Percentiles rank a stretch among this genome's conserved stretches.
phyloP scores from a whole-genome alignment of 106 monocot species.

The Dendrobium nobile region DNA sequence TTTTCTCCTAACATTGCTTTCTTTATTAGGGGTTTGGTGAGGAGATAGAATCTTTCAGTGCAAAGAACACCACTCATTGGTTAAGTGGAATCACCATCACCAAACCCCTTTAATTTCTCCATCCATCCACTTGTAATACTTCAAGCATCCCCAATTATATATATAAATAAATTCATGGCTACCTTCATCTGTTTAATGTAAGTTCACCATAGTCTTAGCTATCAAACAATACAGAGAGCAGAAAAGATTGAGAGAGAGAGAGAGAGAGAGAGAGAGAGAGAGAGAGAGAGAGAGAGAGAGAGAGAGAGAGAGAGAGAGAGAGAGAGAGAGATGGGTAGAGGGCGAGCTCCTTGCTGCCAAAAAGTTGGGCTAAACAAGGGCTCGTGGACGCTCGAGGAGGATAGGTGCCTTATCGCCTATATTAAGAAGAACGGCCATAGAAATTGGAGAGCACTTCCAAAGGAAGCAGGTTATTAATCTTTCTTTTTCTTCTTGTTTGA shows the following conservation, averaged over 20 bases:
- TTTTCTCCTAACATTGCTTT: not conserved
- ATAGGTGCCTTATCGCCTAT: slow-evolving; percentile 53
- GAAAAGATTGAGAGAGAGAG: not conserved
- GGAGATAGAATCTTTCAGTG: not conserved
- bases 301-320: not conserved
- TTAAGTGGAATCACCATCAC: not conserved
- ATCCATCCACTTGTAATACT: not conserved
- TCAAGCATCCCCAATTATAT: no score
- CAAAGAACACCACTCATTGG: not conserved
- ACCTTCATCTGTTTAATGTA: not conserved
- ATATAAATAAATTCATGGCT: not conserved
- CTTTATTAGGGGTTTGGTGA: not conserved
- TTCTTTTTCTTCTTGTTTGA: not conserved
- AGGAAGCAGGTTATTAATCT: slow-evolving; percentile 45
- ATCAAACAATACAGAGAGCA: not conserved
- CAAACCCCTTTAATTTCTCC: not conserved
- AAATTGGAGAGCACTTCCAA: slow-evolving; percentile 61
- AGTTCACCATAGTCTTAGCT: not conserved
- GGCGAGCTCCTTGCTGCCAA: slow-evolving; percentile 62
- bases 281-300: not conserved
- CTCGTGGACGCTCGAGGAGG: slow-evolving; percentile 73
- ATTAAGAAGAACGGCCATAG: slow-evolving; percentile 64
- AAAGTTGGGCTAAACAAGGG: slow-evolving; percentile 68
- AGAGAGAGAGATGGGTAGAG: slow-evolving; percentile 11
- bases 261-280: not conserved